Base-by-base conservation (phyloP, 2,329 filamentous ascomycete species). In the Fusarium fracticaudum region DNA sequence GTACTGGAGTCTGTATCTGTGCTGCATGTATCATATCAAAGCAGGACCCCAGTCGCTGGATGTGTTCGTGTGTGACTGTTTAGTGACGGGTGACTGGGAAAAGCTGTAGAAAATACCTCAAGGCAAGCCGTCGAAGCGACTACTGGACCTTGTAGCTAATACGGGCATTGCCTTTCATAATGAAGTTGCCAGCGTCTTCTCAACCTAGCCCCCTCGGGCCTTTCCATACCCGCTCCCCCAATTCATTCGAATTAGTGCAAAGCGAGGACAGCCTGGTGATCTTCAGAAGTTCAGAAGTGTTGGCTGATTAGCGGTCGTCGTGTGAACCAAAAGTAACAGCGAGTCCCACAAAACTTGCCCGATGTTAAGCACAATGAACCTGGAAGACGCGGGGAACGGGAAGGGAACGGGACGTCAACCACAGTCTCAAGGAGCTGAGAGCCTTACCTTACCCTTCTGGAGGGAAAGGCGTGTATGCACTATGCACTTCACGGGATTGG, bases 191-290 rank as follows among this genome's bases (percentile, higher is more conserved):
- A 33, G 40, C 15, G 29, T 48, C 24, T 26, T 48, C 24, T 66
- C 64, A 44, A 48, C 41, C 50, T 73, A 62, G 51, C 37, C 64
- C 60, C 51, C 33, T 71, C 58, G 54, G 71, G 67, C 59, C 67
- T 45, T 74, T 63, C 47, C 67, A 44, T 67, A 67, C 71, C 71
- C 71, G 67, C 67, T 74, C 67, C 71, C 35, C 71, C 71, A 64
- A 51, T 61, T 74, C 35, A 41, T 38, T 24, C 35, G 31, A 54
- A 50, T 55, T 73, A 73, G 64, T 53, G 43, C 37, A 48, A 37
- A 59, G 47, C 18, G 53, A 62, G 22, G 64, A 51, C 33, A 60
- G 31, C 33, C 65, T 38, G 45, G 48, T 73, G 45, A 62, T 73
- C 43, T 60, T 55, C 37, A 26, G 17, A 63, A 54, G 24, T 60